A percentile compares a stretch with the other conserved stretches of the same genome.
Conservation (phyloP, 106 monocot genomes). For the Posidonia australis region DNA sequence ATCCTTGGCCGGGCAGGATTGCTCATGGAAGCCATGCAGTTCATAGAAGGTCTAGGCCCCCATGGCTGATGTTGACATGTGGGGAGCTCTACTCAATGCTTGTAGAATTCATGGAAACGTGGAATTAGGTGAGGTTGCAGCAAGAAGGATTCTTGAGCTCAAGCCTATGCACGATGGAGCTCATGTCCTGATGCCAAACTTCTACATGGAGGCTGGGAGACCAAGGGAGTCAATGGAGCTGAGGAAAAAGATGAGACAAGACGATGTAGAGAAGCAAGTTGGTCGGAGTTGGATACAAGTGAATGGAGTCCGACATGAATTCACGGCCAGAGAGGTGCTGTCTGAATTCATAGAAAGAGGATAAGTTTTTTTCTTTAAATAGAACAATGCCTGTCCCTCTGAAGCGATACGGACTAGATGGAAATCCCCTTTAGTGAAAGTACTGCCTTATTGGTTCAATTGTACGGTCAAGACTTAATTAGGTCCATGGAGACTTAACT, state of each 20-base stretch:
- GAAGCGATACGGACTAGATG: no score
- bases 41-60: slow-evolving; percentile 2
- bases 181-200: slow-evolving; percentile 28
- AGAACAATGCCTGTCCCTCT: no score
- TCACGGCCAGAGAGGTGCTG: slow-evolving; percentile 7
- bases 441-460: no score
- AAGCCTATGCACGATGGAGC: slow-evolving; percentile 14
- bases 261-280: slow-evolving; percentile 14
- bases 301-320: slow-evolving; percentile 15
- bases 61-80: slow-evolving; percentile 7
- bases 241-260: slow-evolving; percentile 18
- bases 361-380: no score
- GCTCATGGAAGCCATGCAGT: slow-evolving; percentile 14
- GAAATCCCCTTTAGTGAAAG: no score
- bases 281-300: slow-evolving; percentile 30
- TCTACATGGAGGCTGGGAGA: slow-evolving; percentile 13
- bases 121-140: slow-evolving; percentile 7
- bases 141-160: slow-evolving; percentile 5
- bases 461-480: no score
- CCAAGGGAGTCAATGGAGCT: slow-evolving; percentile 1
- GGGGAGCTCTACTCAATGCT: slow-evolving; percentile 24
- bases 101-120: slow-evolving; percentile 14
- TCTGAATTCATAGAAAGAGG: neutral
- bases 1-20: slow-evolving; percentile 22
- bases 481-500: no score